phyloP scores from a whole-genome alignment of 2,329 filamentous ascomycete species.

The Dactylellina parvicollis region DNA sequence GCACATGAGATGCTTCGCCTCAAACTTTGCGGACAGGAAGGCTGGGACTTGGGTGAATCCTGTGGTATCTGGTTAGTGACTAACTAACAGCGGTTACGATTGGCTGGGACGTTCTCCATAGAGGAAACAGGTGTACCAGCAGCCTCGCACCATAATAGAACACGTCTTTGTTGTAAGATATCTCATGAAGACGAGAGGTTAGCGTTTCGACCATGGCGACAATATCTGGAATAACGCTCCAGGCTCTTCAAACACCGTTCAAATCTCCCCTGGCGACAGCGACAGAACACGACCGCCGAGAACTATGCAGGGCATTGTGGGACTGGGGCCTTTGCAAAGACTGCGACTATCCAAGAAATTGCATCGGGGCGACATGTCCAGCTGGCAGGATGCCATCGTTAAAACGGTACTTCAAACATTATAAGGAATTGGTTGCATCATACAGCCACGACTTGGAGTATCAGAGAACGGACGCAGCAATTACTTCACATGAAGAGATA shows the following conservation, averaged over 20 bases:
- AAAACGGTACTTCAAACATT: conserved; percentile 56
- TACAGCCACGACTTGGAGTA: conserved; percentile 54
- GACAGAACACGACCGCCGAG: conserved; percentile 50
- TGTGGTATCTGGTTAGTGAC: too few relatives aligned
- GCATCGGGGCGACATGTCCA: conserved; percentile 43
- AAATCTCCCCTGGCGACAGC: conserved; percentile 43
- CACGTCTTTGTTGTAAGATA: too few relatives aligned
- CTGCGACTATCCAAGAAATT: conserved; percentile 41
- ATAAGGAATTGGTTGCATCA: conserved; percentile 50
- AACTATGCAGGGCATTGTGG: conserved; percentile 54
- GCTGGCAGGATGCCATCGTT: conserved; percentile 53
- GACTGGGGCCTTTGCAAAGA: conserved; percentile 53
- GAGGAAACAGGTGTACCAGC: too few relatives aligned
- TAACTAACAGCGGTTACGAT: too few relatives aligned
- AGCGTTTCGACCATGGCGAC: conserved; percentile 3
- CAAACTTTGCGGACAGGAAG: conserved; percentile 16
- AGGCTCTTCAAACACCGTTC: conserved; percentile 1
- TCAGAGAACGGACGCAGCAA: conserved; percentile 40
- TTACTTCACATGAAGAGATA: conserved; percentile 57
- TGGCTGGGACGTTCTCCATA: too few relatives aligned
- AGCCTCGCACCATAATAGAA: too few relatives aligned
- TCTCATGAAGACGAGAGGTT: too few relatives aligned
- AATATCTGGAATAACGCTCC: conserved; percentile 5
- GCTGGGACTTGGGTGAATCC: too few relatives aligned
- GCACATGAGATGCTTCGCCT: conserved; percentile 18